Base-by-base conservation (phyloP, 441 rosid genomes). In the Lagerstroemia fauriei region DNA sequence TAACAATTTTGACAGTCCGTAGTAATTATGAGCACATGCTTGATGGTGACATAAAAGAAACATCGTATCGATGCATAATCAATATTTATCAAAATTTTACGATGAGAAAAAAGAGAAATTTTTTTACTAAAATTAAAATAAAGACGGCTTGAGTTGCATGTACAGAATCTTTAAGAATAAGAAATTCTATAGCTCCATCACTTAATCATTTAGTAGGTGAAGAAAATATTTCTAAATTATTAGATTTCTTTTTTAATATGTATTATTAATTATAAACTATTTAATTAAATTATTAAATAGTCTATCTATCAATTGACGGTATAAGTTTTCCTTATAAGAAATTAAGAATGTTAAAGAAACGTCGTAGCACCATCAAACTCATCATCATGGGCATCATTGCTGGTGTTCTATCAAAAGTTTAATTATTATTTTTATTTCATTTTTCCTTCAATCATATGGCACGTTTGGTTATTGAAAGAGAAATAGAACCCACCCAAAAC, bases 371-470 rank as follows among this genome's bases (percentile, higher is more conserved):
- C 41, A n/a, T 12, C 18, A 25, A 31, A 3, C 71, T 84, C 75
- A 85, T 84, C 82, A 85, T 75, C 61, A 75, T 25, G 56, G 66
- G 56, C 80, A 69, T 85, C 84, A 81, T 88, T 85, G 84, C 73
- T 72, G 83, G 81, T 80, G 22, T 73, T 29, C 76, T 79, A 82
- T 79, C 76, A 75, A 82, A 73, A 32, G 47, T 61, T 56, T 78
- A 75, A 44, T 80, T 81, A 82, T 75, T 78, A 70, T 59, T 75
- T 53, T 75, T 78, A 44, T 29, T 68, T 16, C 25, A 1, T 20
- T 20, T 56, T 4, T 56, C 25, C 3, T 56, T 56, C 9, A 56
- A 24, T 9, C 11, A 61, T 61, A 22, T 61, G 66, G 31, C 31
- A 61, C 24, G 66, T n/a, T 31, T 41, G 82, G 76, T 71, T 51